Evolutionary conservation across 1,284 basidiomycete genomes (phyloP), one percentile per base, ranked within the genome.

Genomic region (Fereydounia khargensis): DNA sequence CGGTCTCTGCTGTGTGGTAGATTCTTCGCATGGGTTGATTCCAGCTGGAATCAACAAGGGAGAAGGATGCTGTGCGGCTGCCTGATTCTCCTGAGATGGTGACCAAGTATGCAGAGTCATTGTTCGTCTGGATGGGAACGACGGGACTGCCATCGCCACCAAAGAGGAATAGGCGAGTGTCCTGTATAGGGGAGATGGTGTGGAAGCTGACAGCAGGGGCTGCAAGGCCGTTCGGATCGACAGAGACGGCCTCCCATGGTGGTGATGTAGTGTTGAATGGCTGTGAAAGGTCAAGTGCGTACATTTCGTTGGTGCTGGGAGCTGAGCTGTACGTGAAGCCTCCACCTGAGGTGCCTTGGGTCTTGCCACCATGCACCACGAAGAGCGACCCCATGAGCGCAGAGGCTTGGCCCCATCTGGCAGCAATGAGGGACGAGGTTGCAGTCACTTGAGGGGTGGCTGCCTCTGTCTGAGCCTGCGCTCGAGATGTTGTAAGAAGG

Each of bases 361-460:
- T 69, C 39, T 71, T 70, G 33, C 69, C 69, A 13, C 69, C 69
- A 33, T 71, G 68, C 5, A 71, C 50, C 31, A 71, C 40, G 11
- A 68, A 49, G 28, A 47, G 49, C 6, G 45, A 49, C 30, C 44
- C 51, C 16, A 63, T 19, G 4, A 70, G 52, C 6, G 65, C 51
- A 11, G 69, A 63, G 2, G 69, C 65, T 31, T 66, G 63, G 17
- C 67, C 69, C 69, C 69, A 71, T 53, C 66, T 39, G 39, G 58
- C 37, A 0, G 45, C 32, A 21, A 51, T 24, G 1, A 36, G 13
- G 3, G 6, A 18, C n/a, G n/a, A n/a, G n/a, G n/a, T n/a, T n/a
- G n/a, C n/a, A n/a, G n/a, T n/a, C n/a, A n/a, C n/a, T n/a, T n/a
- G n/a, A n/a, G n/a, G n/a, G n/a, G 4, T 18, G 5, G 31, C 36